phyloP scores from a whole-genome alignment of 176 grass and related monocot species.

The Ampelocalamus luodianensis region DNA sequence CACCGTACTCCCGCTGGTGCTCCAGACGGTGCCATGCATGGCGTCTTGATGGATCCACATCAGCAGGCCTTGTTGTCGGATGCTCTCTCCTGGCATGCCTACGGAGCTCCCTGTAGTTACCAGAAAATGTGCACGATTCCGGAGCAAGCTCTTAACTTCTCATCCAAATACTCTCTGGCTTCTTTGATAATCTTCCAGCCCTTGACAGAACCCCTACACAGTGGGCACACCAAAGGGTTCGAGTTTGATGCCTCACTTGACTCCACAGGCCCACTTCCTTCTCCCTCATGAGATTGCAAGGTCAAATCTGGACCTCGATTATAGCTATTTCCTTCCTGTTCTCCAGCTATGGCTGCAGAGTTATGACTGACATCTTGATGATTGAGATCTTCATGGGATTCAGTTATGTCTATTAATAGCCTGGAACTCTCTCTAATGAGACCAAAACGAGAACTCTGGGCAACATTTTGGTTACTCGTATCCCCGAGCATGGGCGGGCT shows the following conservation, averaged over 20 bases:
- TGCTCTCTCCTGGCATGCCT: constrained; percentile 76
- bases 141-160: constrained; percentile 71
- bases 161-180: constrained; percentile 71
- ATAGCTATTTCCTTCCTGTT: constrained; percentile 45
- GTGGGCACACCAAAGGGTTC: constrained; percentile 63
- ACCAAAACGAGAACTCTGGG: constrained; percentile 36
- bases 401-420: constrained; percentile 38
- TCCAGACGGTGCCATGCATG: constrained; percentile 70
- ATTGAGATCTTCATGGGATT: constrained; percentile 35
- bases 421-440: constrained; percentile 22
- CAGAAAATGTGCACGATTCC: constrained; percentile 69
- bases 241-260: constrained; percentile 47
- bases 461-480: constrained; percentile 44
- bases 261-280: constrained; percentile 33
- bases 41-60: constrained; percentile 70
- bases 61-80: constrained; percentile 66
- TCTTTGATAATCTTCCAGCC: constrained; percentile 72
- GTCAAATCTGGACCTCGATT: constrained; percentile 42
- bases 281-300: constrained; percentile 41
- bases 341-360: constrained; percentile 4
- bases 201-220: constrained; percentile 67
- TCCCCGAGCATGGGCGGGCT: constrained; percentile 40
- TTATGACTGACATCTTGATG: constrained; percentile 39
- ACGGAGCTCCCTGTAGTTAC: constrained; percentile 70
- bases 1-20: constrained; percentile 74